These are phyloP conservation scores for Fraxinus dipetala DNA, from an alignment of 305 asterid species.

Conservation along the genomic window DNA sequence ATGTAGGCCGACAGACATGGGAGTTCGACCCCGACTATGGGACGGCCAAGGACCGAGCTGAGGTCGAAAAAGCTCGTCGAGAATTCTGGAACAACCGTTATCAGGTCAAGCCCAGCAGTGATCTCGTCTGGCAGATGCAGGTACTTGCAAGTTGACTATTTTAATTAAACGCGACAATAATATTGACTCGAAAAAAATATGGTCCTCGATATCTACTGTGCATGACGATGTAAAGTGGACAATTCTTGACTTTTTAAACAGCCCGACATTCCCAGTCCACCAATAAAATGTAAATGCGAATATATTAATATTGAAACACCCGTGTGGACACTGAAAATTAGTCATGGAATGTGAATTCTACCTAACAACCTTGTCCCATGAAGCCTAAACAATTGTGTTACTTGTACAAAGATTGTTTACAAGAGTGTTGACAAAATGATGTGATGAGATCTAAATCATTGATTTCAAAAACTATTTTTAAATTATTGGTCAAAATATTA, in stretches of 20 bases:
- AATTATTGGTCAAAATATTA: too few species aligned
- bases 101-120: slow-evolving; percentile 50
- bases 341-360: background rate
- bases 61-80: slow-evolving; percentile 45
- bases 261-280: background rate
- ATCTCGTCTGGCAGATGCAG: slow-evolving; percentile 54
- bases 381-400: background rate
- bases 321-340: background rate
- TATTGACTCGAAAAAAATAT: background rate
- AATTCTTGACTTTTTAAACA: background rate
- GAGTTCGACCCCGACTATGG: slow-evolving; percentile 50
- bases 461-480: too few species aligned
- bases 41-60: slow-evolving; percentile 40
- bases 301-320: background rate
- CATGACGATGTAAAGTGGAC: background rate
- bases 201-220: background rate
- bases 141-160: background rate
- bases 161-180: background rate
- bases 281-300: background rate
- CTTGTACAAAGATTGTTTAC: too few species aligned
- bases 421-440: too few species aligned
- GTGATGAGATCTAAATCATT: too few species aligned
- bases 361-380: background rate
- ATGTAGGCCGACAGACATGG: slow-evolving; percentile 63
- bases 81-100: slow-evolving; percentile 52